Evolutionary conservation across 345 rosid species (phyloP), one percentile per base, ranked within the genome.

Genomic region (Geranium brycei): DNA sequence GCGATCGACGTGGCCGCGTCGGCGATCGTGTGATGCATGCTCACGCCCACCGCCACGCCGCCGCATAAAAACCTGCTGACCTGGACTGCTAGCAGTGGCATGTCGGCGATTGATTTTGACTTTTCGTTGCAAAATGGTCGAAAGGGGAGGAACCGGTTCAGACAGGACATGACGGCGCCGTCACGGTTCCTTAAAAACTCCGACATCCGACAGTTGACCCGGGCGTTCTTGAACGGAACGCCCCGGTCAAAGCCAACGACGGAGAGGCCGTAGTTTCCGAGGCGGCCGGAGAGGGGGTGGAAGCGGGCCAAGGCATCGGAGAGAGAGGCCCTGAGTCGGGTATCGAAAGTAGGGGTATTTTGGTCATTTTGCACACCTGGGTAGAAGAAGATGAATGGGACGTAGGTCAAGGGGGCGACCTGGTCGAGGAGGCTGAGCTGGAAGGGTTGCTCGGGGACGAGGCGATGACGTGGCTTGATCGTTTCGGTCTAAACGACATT

Each of bases 51-150:
- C 5, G 68, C 74, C 3, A 62, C 0, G 15, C 73, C 68, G 0
- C 74, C 71, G 55, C 74, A 66, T 14, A 53, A 51, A 19, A 74
- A 70, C 17, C 53, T 11, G 62, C 59, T 70, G 7, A 61, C 53
- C 57, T 66, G 74, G 3, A 66, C 12, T 1, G 62, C 68, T 1
- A 70, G 35, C 15, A 5, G 58, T 1, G 71, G 53, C 18, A 60
- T 11, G 3, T 7, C 18, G 7, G 57, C 7, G 47, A n/a, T n/a
- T n/a, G n/a, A n/a, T n/a, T 59, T 23, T 5, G 41, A 19, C 13
- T 41, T 41, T 56, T 17, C 28, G 4, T 16, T 13, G 17, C 58
- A 19, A 3, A 47, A 31, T 3, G 65, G 61, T n/a, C n/a, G n/a
- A n/a, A n/a, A n/a, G n/a, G n/a, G n/a, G 31, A 14, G 65, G 62